Conservation (phyloP, 352 stramenopile genomes). For the Phytophthora sp. region DNA sequence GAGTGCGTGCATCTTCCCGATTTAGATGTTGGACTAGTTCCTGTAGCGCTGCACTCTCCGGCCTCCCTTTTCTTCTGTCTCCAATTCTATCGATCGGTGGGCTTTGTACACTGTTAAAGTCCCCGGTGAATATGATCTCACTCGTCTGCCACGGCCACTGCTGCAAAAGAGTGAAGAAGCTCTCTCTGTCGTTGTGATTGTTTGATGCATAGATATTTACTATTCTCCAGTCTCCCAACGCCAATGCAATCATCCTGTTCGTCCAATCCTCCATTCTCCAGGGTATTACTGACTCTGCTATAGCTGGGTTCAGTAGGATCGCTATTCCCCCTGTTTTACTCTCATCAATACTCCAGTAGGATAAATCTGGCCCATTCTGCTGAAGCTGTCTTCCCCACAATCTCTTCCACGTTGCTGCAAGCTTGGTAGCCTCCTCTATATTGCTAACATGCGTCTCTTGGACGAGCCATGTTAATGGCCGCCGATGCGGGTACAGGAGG, state of each 20-base stretch:
- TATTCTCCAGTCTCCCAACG: neutral
- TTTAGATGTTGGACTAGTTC: neutral
- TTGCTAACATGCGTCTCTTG: no score
- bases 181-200: neutral
- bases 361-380: neutral
- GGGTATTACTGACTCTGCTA: neutral
- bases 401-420: no score
- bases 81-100: neutral
- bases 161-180: neutral
- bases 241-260: neutral
- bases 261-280: neutral
- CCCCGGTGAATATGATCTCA: neutral
- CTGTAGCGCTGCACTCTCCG: neutral
- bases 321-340: neutral
- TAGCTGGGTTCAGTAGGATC: neutral
- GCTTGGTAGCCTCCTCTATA: no score
- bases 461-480: no score
- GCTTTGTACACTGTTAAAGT: slow-evolving; percentile 10
- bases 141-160: neutral
- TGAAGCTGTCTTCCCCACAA: neutral
- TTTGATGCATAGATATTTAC: slow-evolving; percentile 1
- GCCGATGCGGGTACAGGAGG: no score
- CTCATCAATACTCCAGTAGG: neutral
- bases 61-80: neutral
- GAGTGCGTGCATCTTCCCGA: neutral